These are phyloP conservation scores for Globisporangium okanoganense DNA, from an alignment of 352 stramenopile genomes.

Conservation along the genomic window DNA sequence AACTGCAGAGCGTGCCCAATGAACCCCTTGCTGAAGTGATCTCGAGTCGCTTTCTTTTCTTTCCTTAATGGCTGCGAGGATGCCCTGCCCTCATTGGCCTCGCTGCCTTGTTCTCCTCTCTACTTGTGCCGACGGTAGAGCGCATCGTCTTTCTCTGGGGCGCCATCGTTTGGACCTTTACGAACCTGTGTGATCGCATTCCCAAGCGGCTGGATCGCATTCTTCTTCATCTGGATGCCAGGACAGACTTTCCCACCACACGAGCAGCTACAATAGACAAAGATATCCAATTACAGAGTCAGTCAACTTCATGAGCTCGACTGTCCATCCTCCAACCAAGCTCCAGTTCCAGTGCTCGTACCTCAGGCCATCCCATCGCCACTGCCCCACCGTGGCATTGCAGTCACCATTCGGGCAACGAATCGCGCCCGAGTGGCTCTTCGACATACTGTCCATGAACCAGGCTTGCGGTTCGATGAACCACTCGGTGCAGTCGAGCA, in stretches of 20 bases:
- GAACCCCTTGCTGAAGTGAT: background rate
- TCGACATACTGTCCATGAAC: slow-evolving; percentile 26
- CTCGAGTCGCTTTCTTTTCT: background rate
- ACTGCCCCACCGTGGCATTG: slow-evolving; percentile 37
- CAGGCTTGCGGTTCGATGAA: slow-evolving; percentile 50
- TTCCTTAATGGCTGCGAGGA: background rate
- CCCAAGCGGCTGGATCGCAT: slow-evolving; percentile 44
- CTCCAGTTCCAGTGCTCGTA: slow-evolving; percentile 12
- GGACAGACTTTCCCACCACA: slow-evolving; percentile 40
- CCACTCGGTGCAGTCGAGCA: slow-evolving; percentile 32
- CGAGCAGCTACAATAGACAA: slow-evolving; percentile 20
- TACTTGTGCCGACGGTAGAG: slow-evolving; percentile 11
- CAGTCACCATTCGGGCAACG: slow-evolving; percentile 40
- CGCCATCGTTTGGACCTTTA: slow-evolving; percentile 4
- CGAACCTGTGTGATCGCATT: slow-evolving; percentile 28
- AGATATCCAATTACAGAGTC: background rate
- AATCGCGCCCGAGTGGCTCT: slow-evolving; percentile 25
- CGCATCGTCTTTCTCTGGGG: background rate
- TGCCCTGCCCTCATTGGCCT: background rate
- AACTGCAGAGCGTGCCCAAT: slow-evolving; percentile 1
- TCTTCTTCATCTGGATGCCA: slow-evolving; percentile 48
- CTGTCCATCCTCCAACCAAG: background rate
- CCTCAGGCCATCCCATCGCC: slow-evolving; percentile 47
- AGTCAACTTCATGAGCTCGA: background rate
- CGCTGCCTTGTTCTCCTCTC: background rate